These are phyloP conservation scores for Chalara sp. DNA, from an alignment of 2,329 filamentous ascomycete genomes.

Conservation along the genomic window DNA sequence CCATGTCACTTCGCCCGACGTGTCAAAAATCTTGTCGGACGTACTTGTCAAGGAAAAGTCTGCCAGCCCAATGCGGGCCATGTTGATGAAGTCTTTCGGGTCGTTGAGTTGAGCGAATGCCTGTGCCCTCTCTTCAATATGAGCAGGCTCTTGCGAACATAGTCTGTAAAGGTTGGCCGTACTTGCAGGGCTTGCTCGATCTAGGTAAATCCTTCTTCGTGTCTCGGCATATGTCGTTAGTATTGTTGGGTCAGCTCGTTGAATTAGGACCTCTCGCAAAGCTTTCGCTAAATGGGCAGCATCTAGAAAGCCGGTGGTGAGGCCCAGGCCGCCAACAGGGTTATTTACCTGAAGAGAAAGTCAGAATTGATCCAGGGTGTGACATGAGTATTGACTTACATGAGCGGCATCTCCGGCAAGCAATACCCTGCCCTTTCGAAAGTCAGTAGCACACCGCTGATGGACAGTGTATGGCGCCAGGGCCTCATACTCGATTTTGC, in stretches of 20 bases:
- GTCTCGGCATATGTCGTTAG: conserved; percentile 18
- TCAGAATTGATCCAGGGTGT: neutral
- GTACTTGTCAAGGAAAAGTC: too few relatives aligned
- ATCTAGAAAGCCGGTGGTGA: conserved; percentile 41
- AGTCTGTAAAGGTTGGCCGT: neutral
- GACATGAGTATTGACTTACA: neutral
- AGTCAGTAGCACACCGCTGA: conserved; percentile 49
- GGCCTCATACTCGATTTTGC: conserved; percentile 6
- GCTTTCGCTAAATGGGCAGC: conserved; percentile 15
- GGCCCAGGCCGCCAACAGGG: conserved; percentile 18
- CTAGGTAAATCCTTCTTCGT: neutral
- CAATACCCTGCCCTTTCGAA: conserved; percentile 50
- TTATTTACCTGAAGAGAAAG: neutral
- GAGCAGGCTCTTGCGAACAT: too few relatives aligned
- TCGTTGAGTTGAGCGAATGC: too few relatives aligned
- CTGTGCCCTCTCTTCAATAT: too few relatives aligned
- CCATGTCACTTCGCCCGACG: too few relatives aligned
- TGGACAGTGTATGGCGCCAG: conserved; percentile 56
- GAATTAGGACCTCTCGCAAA: neutral
- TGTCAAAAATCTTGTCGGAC: too few relatives aligned
- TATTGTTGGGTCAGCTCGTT: neutral
- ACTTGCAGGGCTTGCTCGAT: neutral
- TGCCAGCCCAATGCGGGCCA: too few relatives aligned
- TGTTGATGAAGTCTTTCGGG: too few relatives aligned
- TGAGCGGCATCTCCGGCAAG: conserved; percentile 57